A percentile compares a stretch with the other conserved stretches of the same genome.
phyloP scores from a whole-genome alignment of 345 rosid genomes.

The Geranium brycei region DNA sequence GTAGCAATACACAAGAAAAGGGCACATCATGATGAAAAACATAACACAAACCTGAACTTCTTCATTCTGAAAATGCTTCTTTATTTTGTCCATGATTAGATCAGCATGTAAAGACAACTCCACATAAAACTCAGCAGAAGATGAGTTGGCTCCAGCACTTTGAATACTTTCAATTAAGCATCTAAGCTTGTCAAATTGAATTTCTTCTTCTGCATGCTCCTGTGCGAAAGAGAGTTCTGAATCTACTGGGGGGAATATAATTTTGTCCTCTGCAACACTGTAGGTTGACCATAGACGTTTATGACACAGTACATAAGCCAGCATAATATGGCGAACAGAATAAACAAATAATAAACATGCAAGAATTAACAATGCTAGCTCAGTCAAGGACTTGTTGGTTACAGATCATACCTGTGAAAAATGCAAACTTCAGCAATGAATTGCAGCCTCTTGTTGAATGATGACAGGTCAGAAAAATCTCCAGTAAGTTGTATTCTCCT shows the following conservation, averaged over 20 bases:
- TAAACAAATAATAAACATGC: no score
- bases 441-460: conserved; percentile 71
- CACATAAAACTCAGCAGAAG: conserved; percentile 59
- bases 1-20: no score
- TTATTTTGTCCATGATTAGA: conserved; percentile 68
- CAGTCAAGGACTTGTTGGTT: no score
- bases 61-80: conserved; percentile 62
- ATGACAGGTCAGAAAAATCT: conserved; percentile 54
- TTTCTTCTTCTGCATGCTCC: conserved; percentile 83
- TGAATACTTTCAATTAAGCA: conserved; percentile 68
- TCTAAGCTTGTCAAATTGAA: conserved; percentile 58
- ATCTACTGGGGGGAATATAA: conserved; percentile 84
- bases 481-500: conserved; percentile 67
- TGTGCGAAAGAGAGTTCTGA: conserved; percentile 54
- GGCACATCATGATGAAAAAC: no score
- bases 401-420: conserved; percentile 49
- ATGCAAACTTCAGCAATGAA: conserved; percentile 86
- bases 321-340: no score
- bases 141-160: conserved; percentile 56
- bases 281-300: conserved; percentile 2
- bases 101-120: conserved; percentile 75
- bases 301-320: no score
- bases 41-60: conserved; percentile 60
- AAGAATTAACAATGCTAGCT: no score
- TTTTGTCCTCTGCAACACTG: conserved; percentile 82